phyloP scores from a whole-genome alignment of 306 rosid species.

The Comarum palustre region DNA sequence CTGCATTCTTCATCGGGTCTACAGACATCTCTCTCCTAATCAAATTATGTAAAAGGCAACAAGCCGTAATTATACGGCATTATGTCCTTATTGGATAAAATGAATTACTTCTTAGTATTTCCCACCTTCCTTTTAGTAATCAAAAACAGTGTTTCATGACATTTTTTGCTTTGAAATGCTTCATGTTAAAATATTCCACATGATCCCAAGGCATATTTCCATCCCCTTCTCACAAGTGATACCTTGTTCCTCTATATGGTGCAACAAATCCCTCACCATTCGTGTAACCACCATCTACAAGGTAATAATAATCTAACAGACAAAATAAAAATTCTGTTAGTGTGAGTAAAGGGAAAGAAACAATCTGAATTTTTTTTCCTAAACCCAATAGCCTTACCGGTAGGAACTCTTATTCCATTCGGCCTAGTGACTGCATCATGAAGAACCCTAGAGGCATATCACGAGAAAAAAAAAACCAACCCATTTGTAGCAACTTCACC shows the following conservation, averaged over 20 bases:
- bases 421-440: not conserved
- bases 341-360: not conserved
- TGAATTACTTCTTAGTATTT: no score
- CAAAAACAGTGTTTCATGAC: no score
- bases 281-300: slow-evolving; percentile 3
- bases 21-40: not conserved
- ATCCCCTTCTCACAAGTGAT: not conserved
- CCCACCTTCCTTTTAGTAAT: no score
- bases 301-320: not conserved
- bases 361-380: not conserved
- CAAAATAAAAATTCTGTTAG: not conserved
- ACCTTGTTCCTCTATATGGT: slow-evolving; percentile 3
- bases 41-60: not conserved
- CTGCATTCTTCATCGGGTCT: not conserved
- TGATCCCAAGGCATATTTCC: not conserved
- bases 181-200: no score
- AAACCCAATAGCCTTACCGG: not conserved
- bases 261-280: slow-evolving; percentile 4
- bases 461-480: no score
- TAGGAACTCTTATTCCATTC: not conserved
- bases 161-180: no score
- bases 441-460: not conserved
- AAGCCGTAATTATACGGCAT: not conserved
- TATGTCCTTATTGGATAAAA: not conserved
- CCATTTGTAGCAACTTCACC: no score